Percentiles rank a stretch among this genome's conserved stretches.
phyloP scores from a whole-genome alignment of 1,284 basidiomycete genomes.

The Puccinia horiana region DNA sequence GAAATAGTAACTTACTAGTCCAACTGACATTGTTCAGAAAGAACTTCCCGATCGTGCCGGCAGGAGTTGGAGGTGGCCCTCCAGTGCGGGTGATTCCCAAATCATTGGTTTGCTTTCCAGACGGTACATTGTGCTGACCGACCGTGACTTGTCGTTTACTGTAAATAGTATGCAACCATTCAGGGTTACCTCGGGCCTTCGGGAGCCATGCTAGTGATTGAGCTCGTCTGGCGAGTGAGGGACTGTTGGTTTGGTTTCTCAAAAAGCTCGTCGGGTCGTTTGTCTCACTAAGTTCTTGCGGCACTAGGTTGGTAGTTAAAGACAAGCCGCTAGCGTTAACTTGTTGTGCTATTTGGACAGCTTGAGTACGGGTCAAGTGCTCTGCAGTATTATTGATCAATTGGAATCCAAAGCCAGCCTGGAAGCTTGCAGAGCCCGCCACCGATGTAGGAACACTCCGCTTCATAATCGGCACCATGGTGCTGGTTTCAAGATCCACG shows the following conservation, averaged over 20 bases:
- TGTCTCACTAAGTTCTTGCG: too few relatives aligned
- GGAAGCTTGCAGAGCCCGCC: conserved; percentile 25
- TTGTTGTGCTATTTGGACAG: not conserved
- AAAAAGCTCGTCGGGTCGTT: not conserved
- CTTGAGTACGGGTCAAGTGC: not conserved
- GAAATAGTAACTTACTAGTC: conserved; percentile 24
- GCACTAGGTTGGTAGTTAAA: too few relatives aligned
- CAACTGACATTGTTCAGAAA: conserved; percentile 40
- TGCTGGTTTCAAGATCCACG: conserved; percentile 22
- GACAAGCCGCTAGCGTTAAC: not conserved
- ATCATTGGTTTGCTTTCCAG: not conserved
- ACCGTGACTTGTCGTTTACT: not conserved
- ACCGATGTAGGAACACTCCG: conserved; percentile 31
- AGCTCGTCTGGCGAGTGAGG: too few relatives aligned
- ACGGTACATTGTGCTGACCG: not conserved
- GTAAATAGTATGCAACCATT: too few relatives aligned
- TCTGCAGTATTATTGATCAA: conserved; percentile 12
- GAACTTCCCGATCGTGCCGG: conserved; percentile 18
- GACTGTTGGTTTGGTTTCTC: too few relatives aligned
- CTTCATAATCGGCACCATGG: conserved; percentile 32
- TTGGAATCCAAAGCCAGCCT: conserved; percentile 39
- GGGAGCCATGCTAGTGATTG: too few relatives aligned
- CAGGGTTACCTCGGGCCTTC: too few relatives aligned
- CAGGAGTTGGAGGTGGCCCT: conserved; percentile 30
- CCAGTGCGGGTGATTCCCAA: not conserved